Percentiles rank a stretch among this genome's conserved stretches.
Conservation (phyloP, 257 asterid species). For the Nicotiana otophora region DNA sequence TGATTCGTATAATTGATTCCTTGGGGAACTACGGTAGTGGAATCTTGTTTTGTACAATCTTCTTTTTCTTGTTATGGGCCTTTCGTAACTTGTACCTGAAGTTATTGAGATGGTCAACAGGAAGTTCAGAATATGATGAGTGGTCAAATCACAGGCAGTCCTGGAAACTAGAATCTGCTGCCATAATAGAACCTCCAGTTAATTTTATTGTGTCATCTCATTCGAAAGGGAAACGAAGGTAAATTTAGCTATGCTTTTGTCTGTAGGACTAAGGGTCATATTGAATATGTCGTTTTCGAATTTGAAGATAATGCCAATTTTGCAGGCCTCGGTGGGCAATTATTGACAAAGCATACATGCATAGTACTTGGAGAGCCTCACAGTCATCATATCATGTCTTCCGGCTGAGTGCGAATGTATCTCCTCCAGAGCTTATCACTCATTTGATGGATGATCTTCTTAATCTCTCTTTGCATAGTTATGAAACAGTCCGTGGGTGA, state of each 20-base stretch:
- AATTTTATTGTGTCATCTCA: slow-evolving; percentile 81
- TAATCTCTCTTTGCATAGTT: slow-evolving; percentile 75
- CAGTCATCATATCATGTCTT: slow-evolving; percentile 83
- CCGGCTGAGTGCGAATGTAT: slow-evolving; percentile 45
- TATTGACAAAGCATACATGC: slow-evolving; percentile 89
- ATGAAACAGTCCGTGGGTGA: slow-evolving; percentile 93
- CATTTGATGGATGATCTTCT: slow-evolving; percentile 82
- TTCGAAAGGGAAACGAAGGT: slow-evolving; percentile 94
- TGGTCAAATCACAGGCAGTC: slow-evolving; percentile 94
- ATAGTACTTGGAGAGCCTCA: slow-evolving; percentile 94
- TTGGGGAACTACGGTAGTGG: slow-evolving; percentile 83
- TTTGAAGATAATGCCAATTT: slow-evolving; percentile 9
- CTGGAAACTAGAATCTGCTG: slow-evolving; percentile 92
- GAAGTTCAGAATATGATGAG: slow-evolving; percentile 96
- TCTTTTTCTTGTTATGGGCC: neutral
- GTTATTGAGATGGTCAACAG: slow-evolving; percentile 31
- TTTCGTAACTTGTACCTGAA: neutral
- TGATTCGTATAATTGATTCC: slow-evolving; percentile 88
- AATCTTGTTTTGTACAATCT: slow-evolving; percentile 2
- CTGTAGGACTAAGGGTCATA: neutral
- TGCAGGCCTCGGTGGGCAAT: slow-evolving; percentile 96
- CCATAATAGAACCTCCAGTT: slow-evolving; percentile 83
- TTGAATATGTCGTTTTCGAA: neutral
- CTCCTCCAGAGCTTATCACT: slow-evolving; percentile 61
- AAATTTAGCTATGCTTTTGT: slow-evolving; percentile 16